phyloP scores from a whole-genome alignment of 2,329 filamentous ascomycete species.

The Cercospora sesami region DNA sequence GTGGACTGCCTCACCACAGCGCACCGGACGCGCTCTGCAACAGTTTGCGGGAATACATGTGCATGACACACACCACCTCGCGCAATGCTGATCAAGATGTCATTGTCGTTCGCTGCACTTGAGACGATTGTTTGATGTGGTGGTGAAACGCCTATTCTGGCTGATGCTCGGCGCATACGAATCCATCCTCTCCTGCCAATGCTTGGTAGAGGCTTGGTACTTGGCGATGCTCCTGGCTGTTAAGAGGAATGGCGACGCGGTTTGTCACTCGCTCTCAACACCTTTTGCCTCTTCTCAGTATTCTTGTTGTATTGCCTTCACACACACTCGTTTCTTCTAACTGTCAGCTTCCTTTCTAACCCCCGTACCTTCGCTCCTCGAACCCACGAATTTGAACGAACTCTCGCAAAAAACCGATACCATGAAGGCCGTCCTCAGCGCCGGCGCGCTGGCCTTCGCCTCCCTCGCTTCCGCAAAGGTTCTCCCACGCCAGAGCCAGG shows the following conservation, averaged over 20 bases:
- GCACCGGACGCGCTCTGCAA: not conserved
- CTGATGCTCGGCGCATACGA: slow-evolving; percentile 15
- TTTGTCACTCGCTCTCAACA: slow-evolving; percentile 4
- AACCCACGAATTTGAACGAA: not conserved
- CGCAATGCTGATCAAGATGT: not conserved
- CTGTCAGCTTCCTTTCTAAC: slow-evolving; percentile 7
- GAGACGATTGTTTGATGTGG: slow-evolving; percentile 1
- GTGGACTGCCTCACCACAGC: not conserved
- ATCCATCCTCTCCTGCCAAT: slow-evolving; percentile 17
- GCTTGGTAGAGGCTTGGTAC: slow-evolving; percentile 11
- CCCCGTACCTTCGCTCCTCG: not conserved
- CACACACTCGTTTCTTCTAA: slow-evolving; percentile 11
- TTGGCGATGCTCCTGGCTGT: slow-evolving; percentile 9
- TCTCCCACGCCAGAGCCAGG: slow-evolving; percentile 22
- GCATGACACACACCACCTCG: not conserved
- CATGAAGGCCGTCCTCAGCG: slow-evolving; percentile 24
- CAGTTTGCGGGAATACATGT: not conserved
- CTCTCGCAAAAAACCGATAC: slow-evolving; percentile 4
- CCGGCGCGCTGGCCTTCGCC: slow-evolving; percentile 26
- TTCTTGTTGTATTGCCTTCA: slow-evolving; percentile 2
- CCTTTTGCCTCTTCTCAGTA: slow-evolving; percentile 12
- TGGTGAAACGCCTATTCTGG: slow-evolving; percentile 4
- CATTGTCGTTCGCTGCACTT: not conserved
- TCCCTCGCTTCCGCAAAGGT: slow-evolving; percentile 22
- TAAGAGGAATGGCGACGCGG: slow-evolving; percentile 6